Evolutionary conservation across 2,329 filamentous ascomycete species (phyloP).

Genomic region (Tympanopsis confertula): DNA sequence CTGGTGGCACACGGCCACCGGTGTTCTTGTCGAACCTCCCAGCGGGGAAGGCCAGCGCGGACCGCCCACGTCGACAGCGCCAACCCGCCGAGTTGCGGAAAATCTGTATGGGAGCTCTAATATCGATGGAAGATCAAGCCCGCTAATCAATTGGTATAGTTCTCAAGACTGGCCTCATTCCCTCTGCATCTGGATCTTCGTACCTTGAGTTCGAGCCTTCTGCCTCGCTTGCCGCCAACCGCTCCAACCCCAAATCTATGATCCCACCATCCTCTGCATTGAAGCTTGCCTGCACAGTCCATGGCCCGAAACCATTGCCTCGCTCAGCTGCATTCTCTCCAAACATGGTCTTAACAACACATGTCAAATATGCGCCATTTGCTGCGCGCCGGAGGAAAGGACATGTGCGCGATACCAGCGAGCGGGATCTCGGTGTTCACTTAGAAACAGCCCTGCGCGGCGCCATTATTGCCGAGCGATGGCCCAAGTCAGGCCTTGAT

Average conservation of each 20-base stretch:
- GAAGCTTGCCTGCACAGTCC: constrained; percentile 86
- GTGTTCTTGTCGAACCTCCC: neutral
- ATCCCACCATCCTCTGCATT: constrained; percentile 48
- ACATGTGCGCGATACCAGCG: constrained; percentile 73
- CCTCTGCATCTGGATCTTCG: constrained; percentile 85
- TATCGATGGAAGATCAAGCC: constrained; percentile 1
- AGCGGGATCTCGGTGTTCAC: constrained; percentile 82
- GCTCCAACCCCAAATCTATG: constrained; percentile 18
- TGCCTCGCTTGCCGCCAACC: neutral
- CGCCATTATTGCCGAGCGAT: constrained; percentile 81
- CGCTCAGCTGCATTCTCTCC: constrained; percentile 85
- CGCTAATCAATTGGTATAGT: constrained; percentile 36
- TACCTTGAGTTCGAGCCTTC: constrained; percentile 60
- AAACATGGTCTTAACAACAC: constrained; percentile 80
- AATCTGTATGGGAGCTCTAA: neutral
- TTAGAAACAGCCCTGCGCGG: constrained; percentile 83
- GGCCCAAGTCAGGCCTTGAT: constrained; percentile 98
- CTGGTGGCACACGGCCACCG: neutral
- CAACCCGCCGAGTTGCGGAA: neutral
- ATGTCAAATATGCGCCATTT: constrained; percentile 95
- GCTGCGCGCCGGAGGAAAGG: constrained; percentile 72
- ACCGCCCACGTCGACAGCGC: neutral
- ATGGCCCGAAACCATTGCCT: constrained; percentile 82
- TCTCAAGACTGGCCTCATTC: constrained; percentile 81
- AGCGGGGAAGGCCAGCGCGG: neutral